These are phyloP conservation scores for Geranomyces michiganensis DNA, from an alignment of 192 early-diverging fungal species.

Conservation along the genomic window DNA sequence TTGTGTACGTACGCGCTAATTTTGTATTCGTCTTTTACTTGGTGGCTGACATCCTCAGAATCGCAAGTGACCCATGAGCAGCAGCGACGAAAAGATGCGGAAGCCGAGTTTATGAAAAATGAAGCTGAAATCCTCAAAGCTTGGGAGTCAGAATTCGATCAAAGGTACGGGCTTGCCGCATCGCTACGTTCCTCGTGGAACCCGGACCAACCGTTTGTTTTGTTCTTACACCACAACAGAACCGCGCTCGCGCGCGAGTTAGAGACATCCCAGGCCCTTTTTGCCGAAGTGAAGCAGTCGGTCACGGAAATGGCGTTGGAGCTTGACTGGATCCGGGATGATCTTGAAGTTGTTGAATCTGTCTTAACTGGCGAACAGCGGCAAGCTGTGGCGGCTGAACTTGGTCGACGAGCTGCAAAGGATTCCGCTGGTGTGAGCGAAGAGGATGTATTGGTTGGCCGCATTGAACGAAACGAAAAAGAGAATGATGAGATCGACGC, in stretches of 20 bases:
- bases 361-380: neutral
- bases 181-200: neutral
- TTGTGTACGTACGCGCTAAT: neutral
- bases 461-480: neutral
- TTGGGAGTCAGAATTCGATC: conserved; percentile 19
- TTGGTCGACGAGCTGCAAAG: neutral
- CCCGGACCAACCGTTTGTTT: neutral
- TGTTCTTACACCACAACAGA: neutral
- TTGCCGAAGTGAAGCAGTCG: neutral
- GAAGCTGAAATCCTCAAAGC: conserved; percentile 17
- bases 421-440: neutral
- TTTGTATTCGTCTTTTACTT: neutral
- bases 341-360: neutral
- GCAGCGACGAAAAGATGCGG: neutral
- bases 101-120: neutral
- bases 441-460: neutral
- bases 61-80: neutral
- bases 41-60: neutral
- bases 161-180: neutral
- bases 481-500: neutral
- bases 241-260: neutral
- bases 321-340: neutral
- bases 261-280: neutral
- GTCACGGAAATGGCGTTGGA: neutral
- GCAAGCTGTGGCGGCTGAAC: neutral